These are phyloP conservation scores for Nicotiana paniculata DNA, from an alignment of 257 asterid genomes.

Conservation along the genomic window DNA sequence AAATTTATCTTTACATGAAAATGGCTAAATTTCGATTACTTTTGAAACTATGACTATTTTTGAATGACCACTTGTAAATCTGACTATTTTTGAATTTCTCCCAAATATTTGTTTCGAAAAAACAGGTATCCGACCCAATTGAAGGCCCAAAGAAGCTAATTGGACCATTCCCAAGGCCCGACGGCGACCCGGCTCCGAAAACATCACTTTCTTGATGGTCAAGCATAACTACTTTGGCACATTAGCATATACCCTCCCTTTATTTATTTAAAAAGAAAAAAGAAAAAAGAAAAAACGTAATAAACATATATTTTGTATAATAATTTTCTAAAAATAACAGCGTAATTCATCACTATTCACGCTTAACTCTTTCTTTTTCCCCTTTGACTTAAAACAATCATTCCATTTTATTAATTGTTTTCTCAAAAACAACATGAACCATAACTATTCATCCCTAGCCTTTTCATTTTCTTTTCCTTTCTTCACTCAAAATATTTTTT, in stretches of 20 bases:
- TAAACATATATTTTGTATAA: not conserved
- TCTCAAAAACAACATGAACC: not conserved
- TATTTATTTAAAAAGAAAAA: not conserved
- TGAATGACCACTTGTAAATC: too few relatives aligned
- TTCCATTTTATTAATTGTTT: not conserved
- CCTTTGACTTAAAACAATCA: constrained; percentile 1
- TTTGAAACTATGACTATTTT: too few relatives aligned
- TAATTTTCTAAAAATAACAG: not conserved
- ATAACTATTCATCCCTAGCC: not conserved
- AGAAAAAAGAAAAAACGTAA: too few relatives aligned
- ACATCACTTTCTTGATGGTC: not conserved
- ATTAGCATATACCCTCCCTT: not conserved
- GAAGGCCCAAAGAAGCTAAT: not conserved
- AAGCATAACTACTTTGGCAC: not conserved
- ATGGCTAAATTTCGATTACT: too few relatives aligned
- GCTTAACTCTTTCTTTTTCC: not conserved
- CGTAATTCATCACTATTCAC: not conserved
- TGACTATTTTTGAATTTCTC: too few relatives aligned
- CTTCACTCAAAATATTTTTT: not conserved
- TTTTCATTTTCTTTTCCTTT: not conserved
- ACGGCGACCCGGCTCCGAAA: not conserved
- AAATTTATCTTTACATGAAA: too few relatives aligned
- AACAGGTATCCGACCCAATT: not conserved
- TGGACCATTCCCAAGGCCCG: not conserved
- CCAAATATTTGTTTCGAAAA: too few relatives aligned